phyloP scores from a whole-genome alignment of 1,284 basidiomycete species.

The Schizophyllum commune region DNA sequence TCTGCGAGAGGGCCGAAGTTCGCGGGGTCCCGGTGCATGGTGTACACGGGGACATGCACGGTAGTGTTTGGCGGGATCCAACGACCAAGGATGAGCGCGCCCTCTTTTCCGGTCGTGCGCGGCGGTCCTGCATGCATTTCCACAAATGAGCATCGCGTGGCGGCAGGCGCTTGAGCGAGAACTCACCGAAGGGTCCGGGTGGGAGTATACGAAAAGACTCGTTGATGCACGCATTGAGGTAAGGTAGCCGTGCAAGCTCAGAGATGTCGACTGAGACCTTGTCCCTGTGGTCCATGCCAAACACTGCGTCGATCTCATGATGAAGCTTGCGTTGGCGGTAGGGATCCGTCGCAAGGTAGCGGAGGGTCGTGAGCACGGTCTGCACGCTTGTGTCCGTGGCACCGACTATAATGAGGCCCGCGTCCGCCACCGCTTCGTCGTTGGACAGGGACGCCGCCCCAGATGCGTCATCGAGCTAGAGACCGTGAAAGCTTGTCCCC shows the following conservation, averaged over 20 bases:
- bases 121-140: neutral
- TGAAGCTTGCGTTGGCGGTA: neutral
- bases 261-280: neutral
- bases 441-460: neutral
- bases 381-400: constrained; percentile 11
- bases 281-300: neutral
- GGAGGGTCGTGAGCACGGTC: constrained; percentile 4
- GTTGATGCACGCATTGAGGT: constrained; percentile 19
- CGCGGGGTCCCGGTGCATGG: constrained; percentile 32
- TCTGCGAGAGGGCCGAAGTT: constrained; percentile 34
- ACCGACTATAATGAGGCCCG: constrained; percentile 7
- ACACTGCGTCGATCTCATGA: neutral
- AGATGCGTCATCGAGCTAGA: neutral
- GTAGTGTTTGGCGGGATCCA: constrained; percentile 33
- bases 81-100: constrained; percentile 15
- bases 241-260: constrained; percentile 10
- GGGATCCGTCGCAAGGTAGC: neutral
- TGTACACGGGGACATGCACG: constrained; percentile 28
- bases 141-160: neutral
- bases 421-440: constrained; percentile 7
- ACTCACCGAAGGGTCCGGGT: constrained; percentile 4
- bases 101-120: neutral
- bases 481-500: neutral
- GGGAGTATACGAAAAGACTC: constrained; percentile 17
- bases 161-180: neutral